A percentile compares a stretch with the other conserved stretches of the same genome.
Evolutionary conservation across 768 basidiomycete species (phyloP).

Genomic region (Scleroderma bovista): DNA sequence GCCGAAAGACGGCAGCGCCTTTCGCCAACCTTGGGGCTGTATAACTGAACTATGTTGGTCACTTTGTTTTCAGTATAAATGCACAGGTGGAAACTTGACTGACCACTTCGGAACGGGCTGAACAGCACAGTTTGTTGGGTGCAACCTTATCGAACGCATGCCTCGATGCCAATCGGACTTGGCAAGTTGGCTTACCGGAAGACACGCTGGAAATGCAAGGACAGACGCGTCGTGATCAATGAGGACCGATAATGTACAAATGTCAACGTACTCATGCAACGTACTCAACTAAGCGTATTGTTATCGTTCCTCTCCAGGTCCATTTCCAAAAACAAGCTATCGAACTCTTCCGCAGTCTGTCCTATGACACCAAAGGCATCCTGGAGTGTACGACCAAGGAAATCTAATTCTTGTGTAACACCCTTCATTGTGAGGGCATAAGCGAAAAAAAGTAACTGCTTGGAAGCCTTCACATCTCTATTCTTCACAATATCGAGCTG

Average conservation of each 20-base stretch:
- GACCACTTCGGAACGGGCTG: too few relatives aligned
- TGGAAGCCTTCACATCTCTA: constrained; percentile 73
- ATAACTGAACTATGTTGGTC: too few relatives aligned
- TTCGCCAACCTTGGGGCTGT: not conserved
- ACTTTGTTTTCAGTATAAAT: too few relatives aligned
- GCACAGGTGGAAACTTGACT: not conserved
- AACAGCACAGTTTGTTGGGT: too few relatives aligned
- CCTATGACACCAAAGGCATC: constrained; percentile 92
- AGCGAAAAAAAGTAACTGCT: constrained; percentile 88
- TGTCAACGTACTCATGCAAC: not conserved
- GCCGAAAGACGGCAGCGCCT: not conserved
- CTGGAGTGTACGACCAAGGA: constrained; percentile 75
- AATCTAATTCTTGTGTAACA: constrained; percentile 84
- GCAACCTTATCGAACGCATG: too few relatives aligned
- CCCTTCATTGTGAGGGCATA: constrained; percentile 94
- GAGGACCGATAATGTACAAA: too few relatives aligned
- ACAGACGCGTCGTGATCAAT: too few relatives aligned
- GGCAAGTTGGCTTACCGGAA: too few relatives aligned
- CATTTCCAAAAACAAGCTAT: constrained; percentile 55
- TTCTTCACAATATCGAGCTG: constrained; percentile 84
- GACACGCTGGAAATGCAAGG: not conserved
- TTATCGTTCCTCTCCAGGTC: constrained; percentile 1
- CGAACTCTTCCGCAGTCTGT: constrained; percentile 75
- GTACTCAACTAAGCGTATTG: constrained; percentile 10
- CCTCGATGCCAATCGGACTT: not conserved